These are phyloP conservation scores for Wickerhamomyces xylosicus DNA, from an alignment of 805 yeast species.

Conservation along the genomic window DNA sequence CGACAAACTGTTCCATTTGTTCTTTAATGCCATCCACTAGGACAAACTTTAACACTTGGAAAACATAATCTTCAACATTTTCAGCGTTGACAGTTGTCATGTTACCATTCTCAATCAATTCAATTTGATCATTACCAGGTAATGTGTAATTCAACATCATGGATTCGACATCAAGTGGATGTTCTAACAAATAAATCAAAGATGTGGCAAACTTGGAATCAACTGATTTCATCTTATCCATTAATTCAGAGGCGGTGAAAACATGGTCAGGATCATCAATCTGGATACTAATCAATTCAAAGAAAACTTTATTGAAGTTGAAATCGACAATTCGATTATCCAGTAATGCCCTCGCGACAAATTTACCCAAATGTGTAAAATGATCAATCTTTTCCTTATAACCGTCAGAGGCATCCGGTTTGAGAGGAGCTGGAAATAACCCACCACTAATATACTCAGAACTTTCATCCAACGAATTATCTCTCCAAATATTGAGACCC, in stretches of 20 bases:
- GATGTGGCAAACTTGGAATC: slow-evolving; percentile 56
- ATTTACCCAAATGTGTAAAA: slow-evolving; percentile 66
- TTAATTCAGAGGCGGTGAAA: slow-evolving; percentile 2
- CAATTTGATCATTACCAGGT: slow-evolving; percentile 65
- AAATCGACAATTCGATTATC: slow-evolving; percentile 88
- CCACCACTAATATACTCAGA: slow-evolving; percentile 38
- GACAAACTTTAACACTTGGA: slow-evolving; percentile 5
- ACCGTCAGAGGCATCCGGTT: slow-evolving; percentile 18
- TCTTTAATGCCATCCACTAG: slow-evolving; percentile 39
- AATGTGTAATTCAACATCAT: slow-evolving; percentile 56
- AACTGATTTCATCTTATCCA: slow-evolving; percentile 30
- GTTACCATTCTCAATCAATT: slow-evolving; percentile 47
- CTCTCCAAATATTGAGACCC: slow-evolving; percentile 61
- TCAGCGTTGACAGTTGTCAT: slow-evolving; percentile 34
- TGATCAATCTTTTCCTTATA: slow-evolving; percentile 35
- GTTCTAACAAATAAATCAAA: slow-evolving; percentile 35
- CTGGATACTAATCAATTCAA: slow-evolving; percentile 40
- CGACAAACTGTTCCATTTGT: slow-evolving; percentile 60
- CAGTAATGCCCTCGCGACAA: slow-evolving; percentile 76
- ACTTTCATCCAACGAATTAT: slow-evolving; percentile 10
- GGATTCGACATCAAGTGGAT: slow-evolving; percentile 34
- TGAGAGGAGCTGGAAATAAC: slow-evolving; percentile 65
- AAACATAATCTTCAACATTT: slow-evolving; percentile 50
- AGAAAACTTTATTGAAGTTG: slow-evolving; percentile 61
- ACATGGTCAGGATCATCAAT: slow-evolving; percentile 10